Percentiles rank a stretch among this genome's conserved stretches.
Evolutionary conservation across 768 basidiomycete species (phyloP).

Genomic region (Tulasnella sp.): DNA sequence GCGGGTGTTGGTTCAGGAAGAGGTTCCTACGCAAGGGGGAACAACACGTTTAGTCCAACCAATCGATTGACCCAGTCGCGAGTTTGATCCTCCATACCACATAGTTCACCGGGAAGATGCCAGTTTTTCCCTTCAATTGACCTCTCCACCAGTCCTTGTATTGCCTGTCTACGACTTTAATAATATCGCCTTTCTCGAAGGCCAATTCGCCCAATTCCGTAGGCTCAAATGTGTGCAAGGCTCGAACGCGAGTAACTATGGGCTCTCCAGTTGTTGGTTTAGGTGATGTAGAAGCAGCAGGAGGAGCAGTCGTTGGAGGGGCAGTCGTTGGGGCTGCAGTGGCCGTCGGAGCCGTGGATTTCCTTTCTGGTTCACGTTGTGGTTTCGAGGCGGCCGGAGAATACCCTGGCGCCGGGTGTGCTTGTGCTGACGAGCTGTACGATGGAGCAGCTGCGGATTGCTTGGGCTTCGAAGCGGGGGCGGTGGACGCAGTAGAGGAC

Average conservation of each 20-base stretch:
- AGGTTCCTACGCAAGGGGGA: slow-evolving; percentile 55
- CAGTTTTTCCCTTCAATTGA: slow-evolving; percentile 81
- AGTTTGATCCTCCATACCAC: slow-evolving; percentile 55
- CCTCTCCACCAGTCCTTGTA: slow-evolving; percentile 99
- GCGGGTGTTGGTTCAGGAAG: slow-evolving; percentile 76
- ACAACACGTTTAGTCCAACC: not conserved
- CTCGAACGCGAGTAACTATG: slow-evolving; percentile 74
- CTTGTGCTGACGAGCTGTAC: not conserved
- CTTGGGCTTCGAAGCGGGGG: slow-evolving; percentile 20
- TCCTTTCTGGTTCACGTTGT: not conserved
- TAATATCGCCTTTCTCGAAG: slow-evolving; percentile 88
- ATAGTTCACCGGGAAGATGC: slow-evolving; percentile 97
- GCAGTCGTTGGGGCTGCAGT: not conserved
- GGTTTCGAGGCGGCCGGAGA: slow-evolving; percentile 47
- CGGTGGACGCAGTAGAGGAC: slow-evolving; percentile 27
- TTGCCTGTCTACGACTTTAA: slow-evolving; percentile 89
- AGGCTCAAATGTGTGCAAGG: slow-evolving; percentile 83
- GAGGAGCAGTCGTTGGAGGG: slow-evolving; percentile 31
- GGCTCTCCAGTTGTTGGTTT: slow-evolving; percentile 28
- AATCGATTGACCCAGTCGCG: not conserved
- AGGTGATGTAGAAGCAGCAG: slow-evolving; percentile 32
- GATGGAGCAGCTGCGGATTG: slow-evolving; percentile 5
- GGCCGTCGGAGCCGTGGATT: not conserved
- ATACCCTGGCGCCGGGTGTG: slow-evolving; percentile 24
- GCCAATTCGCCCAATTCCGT: slow-evolving; percentile 85